Conservation (phyloP, 805 yeast genomes). For the Candida maltosa region DNA sequence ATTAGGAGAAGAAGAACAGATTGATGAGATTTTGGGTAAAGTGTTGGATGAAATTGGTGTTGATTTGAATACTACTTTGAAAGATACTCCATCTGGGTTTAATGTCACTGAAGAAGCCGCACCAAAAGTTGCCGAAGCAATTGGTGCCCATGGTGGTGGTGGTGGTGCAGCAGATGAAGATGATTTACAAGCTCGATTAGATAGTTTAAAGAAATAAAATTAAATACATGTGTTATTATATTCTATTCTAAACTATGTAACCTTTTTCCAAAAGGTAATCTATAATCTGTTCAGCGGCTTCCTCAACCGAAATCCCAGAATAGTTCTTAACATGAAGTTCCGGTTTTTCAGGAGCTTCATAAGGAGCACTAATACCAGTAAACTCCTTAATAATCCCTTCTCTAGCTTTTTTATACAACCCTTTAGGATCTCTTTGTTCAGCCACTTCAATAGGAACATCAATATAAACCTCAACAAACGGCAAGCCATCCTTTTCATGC, state of each 20-base stretch:
- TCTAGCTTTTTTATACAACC: constrained; percentile 93
- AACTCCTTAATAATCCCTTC: constrained; percentile 92
- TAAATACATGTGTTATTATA: no score
- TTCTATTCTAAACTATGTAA: constrained; percentile 20
- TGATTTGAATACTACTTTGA: constrained; percentile 56
- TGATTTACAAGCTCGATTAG: constrained; percentile 83
- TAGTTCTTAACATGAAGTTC: constrained; percentile 81
- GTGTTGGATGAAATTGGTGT: constrained; percentile 96
- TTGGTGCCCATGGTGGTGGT: constrained; percentile 20
- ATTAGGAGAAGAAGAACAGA: constrained; percentile 82
- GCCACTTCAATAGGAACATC: constrained; percentile 95
- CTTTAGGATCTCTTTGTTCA: constrained; percentile 96
- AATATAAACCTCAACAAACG: constrained; percentile 86
- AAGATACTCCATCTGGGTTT: constrained; percentile 42
- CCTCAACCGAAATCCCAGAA: constrained; percentile 63
- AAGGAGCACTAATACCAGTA: constrained; percentile 95
- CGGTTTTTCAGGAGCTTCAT: constrained; percentile 84
- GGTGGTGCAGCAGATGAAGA: constrained; percentile 52
- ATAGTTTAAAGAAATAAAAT: constrained; percentile 64
- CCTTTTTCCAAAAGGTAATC: constrained; percentile 60
- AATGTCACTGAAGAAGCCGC: constrained; percentile 36
- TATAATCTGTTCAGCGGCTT: constrained; percentile 70
- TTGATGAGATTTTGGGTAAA: constrained; percentile 85
- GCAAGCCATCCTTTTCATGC: constrained; percentile 70
- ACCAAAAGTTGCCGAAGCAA: constrained; percentile 49